Evolutionary conservation across 192 early-diverging fungal genomes (phyloP).

Genomic region (Glomus cerebriforme): DNA sequence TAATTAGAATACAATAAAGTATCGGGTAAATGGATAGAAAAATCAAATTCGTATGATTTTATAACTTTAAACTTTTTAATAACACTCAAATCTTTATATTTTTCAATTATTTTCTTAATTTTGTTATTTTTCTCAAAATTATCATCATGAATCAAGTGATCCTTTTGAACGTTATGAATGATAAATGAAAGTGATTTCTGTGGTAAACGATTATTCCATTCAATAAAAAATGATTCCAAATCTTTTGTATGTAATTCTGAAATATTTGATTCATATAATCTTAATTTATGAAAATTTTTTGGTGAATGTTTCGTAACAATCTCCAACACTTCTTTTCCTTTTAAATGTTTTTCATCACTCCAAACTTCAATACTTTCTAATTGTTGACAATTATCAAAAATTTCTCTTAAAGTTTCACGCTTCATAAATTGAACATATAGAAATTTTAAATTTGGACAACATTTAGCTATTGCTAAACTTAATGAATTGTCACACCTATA

Average conservation of each 20-base stretch:
- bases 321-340: not conserved
- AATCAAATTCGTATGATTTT: too few relatives aligned
- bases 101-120: too few relatives aligned
- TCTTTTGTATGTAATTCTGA: not conserved
- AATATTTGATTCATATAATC: not conserved
- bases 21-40: too few relatives aligned
- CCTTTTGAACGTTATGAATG: not conserved
- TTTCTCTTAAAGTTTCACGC: not conserved
- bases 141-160: too few relatives aligned
- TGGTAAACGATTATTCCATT: not conserved
- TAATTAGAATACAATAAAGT: too few relatives aligned
- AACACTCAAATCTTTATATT: too few relatives aligned
- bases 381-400: not conserved
- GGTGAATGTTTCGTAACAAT: not conserved
- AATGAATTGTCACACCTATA: not conserved
- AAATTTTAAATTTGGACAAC: not conserved
- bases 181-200: not conserved
- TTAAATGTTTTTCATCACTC: not conserved
- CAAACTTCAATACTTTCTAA: not conserved
- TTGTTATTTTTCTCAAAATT: too few relatives aligned
- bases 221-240: not conserved
- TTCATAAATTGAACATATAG: not conserved
- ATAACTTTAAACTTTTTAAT: too few relatives aligned
- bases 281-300: not conserved
- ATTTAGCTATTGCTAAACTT: not conserved